Evolutionary conservation across 2,329 filamentous ascomycete genomes (phyloP).

Genomic region (Alternaria sp.): DNA sequence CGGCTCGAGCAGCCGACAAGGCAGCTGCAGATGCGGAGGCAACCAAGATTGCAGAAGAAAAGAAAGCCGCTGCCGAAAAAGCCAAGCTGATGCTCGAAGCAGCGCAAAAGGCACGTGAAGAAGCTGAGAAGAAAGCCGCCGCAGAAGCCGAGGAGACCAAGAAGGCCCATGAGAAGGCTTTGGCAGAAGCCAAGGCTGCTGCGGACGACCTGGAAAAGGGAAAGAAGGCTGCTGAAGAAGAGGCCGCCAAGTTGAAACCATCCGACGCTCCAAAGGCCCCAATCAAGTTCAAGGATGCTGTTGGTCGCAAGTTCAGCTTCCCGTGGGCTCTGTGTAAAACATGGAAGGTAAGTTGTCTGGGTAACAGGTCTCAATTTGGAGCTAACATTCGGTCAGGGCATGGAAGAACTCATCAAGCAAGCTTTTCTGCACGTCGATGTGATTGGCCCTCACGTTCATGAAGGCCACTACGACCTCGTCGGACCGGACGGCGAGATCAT

Average conservation of each 20-base stretch:
- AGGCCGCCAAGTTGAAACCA: constrained; percentile 52
- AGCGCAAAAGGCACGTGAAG: constrained; percentile 43
- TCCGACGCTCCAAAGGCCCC: constrained; percentile 59
- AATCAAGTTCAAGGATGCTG: constrained; percentile 45
- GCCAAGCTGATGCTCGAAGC: constrained; percentile 41
- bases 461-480: constrained; percentile 59
- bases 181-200: constrained; percentile 54
- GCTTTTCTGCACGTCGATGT: constrained; percentile 59
- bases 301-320: constrained; percentile 43
- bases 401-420: constrained; percentile 60
- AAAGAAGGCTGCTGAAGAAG: constrained; percentile 59
- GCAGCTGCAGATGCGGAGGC: constrained; percentile 59
- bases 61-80: constrained; percentile 49
- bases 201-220: constrained; percentile 58
- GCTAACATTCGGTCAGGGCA: constrained; percentile 75
- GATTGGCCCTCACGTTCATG: constrained; percentile 56
- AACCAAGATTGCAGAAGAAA: constrained; percentile 61
- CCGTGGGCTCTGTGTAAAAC: constrained; percentile 41
- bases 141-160: constrained; percentile 44
- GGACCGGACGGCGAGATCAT: constrained; percentile 61
- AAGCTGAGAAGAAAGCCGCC: constrained; percentile 43
- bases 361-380: background rate
- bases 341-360: constrained; percentile 63
- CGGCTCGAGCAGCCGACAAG: constrained; percentile 52
- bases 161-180: constrained; percentile 57